These are phyloP conservation scores for Blastocystis sp. DNA, from an alignment of 352 stramenopile genomes.

Conservation along the genomic window DNA sequence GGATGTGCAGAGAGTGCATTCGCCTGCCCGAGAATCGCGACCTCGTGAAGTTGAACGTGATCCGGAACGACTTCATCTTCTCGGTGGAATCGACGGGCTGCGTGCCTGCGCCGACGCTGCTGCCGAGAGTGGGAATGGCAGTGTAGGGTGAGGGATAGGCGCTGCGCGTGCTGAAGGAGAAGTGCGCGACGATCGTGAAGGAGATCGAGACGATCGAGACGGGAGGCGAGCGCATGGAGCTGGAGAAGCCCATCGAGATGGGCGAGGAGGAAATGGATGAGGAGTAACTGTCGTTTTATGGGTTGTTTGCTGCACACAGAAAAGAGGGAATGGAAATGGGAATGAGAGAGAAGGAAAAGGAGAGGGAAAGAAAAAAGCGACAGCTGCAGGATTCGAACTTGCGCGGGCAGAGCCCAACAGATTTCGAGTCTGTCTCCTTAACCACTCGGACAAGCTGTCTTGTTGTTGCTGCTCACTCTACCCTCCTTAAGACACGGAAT, in stretches of 20 bases:
- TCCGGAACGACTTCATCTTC: constrained; percentile 74
- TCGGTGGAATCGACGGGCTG: constrained; percentile 72
- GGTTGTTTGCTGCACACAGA: constrained; percentile 22
- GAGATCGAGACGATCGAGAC: constrained; percentile 51
- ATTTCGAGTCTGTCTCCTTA: constrained; percentile 70
- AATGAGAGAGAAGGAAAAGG: background rate
- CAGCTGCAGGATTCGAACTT: constrained; percentile 70
- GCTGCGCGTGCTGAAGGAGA: constrained; percentile 51
- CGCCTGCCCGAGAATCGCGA: constrained; percentile 70
- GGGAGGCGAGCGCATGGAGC: background rate
- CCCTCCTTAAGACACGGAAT: too few species aligned
- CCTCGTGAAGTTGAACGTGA: constrained; percentile 70
- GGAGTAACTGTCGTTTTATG: constrained; percentile 51
- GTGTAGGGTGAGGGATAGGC: constrained; percentile 21
- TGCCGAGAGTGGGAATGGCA: constrained; percentile 11
- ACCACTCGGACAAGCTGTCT: constrained; percentile 69
- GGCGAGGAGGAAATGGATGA: constrained; percentile 32
- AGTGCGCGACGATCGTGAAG: constrained; percentile 57
- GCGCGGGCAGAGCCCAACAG: constrained; percentile 65
- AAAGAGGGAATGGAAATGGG: background rate
- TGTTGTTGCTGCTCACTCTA: too few species aligned
- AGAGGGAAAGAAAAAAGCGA: constrained; percentile 51
- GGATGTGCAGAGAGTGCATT: constrained; percentile 73
- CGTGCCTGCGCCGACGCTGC: constrained; percentile 56
- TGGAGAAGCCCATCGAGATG: background rate